Percentiles rank a stretch among this genome's conserved stretches.
These are phyloP conservation scores for Neofusicoccum cordaticola DNA, from an alignment of 2,329 filamentous ascomycete genomes.

Conservation along the genomic window DNA sequence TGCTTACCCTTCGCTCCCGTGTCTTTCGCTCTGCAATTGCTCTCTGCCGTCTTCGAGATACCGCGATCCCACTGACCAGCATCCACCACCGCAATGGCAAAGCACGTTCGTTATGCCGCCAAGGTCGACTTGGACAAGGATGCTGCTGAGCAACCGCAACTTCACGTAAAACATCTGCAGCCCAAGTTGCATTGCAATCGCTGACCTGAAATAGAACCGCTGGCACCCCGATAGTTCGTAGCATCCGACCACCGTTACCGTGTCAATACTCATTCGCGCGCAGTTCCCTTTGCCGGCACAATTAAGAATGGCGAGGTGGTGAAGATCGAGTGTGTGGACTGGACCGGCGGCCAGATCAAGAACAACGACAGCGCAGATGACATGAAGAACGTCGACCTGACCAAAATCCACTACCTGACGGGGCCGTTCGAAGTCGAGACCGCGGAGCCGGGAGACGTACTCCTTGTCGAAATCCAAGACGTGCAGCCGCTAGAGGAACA, in stretches of 20 bases:
- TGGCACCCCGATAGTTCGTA: conserved; percentile 85
- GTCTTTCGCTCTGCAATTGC: not conserved
- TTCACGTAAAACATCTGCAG: conserved; percentile 59
- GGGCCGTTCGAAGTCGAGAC: conserved; percentile 85
- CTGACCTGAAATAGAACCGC: conserved; percentile 62
- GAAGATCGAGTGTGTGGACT: conserved; percentile 90
- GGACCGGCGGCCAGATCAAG: conserved; percentile 70
- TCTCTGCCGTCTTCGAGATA: not conserved
- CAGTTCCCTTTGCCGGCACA: conserved; percentile 69
- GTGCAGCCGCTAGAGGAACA: conserved; percentile 83
- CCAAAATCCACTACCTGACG: conserved; percentile 80
- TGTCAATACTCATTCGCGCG: not conserved
- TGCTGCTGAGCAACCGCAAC: conserved; percentile 64
- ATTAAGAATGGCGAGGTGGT: conserved; percentile 84
- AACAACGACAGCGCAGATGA: conserved; percentile 93
- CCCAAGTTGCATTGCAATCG: not conserved
- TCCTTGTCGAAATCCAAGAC: conserved; percentile 88
- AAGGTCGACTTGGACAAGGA: conserved; percentile 72
- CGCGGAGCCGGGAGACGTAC: conserved; percentile 78
- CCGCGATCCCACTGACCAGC: not conserved
- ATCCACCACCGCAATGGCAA: conserved; percentile 40
- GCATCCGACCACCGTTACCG: not conserved
- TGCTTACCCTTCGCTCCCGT: not conserved
- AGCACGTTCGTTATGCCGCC: conserved; percentile 66
- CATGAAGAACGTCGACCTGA: conserved; percentile 78